phyloP scores from a whole-genome alignment of 495 filamentous ascomycete genomes.

The Lasiosphaeriaceae sp. region DNA sequence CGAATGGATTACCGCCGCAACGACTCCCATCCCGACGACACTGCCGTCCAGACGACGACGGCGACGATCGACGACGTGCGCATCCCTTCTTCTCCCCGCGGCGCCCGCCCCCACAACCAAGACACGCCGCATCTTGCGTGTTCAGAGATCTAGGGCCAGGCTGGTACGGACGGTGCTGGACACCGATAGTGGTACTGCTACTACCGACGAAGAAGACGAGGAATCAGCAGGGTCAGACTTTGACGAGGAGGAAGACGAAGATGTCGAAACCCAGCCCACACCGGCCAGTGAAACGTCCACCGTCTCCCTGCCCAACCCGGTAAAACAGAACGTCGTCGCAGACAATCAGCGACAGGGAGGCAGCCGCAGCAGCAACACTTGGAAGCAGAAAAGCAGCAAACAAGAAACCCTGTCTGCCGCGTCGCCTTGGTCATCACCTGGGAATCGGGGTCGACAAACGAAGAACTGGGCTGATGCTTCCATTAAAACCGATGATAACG shows the following conservation, averaged over 20 bases:
- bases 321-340: neutral
- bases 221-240: too few relatives aligned
- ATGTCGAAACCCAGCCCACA: neutral
- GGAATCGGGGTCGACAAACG: too few relatives aligned
- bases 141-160: neutral
- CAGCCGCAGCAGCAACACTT: neutral
- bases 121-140: neutral
- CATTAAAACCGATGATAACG: constrained; percentile 14
- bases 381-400: neutral
- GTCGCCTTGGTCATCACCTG: too few relatives aligned
- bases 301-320: neutral
- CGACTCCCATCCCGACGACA: neutral
- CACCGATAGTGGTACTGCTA: neutral
- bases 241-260: neutral
- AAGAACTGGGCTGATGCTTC: too few relatives aligned
- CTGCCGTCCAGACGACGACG: neutral
- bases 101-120: neutral
- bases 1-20: constrained; percentile 39
- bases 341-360: neutral
- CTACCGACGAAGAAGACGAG: neutral
- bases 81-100: neutral
- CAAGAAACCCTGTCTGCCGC: neutral
- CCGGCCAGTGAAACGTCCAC: constrained; percentile 3
- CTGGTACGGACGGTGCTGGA: neutral
- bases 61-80: too few relatives aligned